A percentile compares a stretch with the other conserved stretches of the same genome.
These are phyloP conservation scores for Amauroascus verrucosus DNA, from an alignment of 2,329 filamentous ascomycete species.

Conservation along the genomic window DNA sequence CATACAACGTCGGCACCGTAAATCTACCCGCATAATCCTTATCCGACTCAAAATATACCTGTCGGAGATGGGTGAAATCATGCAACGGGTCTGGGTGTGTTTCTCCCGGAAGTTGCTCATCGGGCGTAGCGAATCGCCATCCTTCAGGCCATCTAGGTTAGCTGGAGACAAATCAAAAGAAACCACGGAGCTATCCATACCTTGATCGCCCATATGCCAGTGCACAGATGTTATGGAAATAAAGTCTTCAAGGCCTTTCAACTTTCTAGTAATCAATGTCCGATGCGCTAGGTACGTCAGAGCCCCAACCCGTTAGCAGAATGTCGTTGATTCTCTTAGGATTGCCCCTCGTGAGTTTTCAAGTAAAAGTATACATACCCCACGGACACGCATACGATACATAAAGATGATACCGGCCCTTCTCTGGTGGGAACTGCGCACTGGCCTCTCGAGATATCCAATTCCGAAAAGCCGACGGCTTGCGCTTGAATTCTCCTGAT, in stretches of 20 bases:
- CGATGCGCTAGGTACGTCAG: constrained; percentile 58
- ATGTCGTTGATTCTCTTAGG: background rate
- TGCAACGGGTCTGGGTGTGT: constrained; percentile 48
- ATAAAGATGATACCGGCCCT: constrained; percentile 86
- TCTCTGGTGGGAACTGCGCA: constrained; percentile 72
- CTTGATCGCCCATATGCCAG: constrained; percentile 70
- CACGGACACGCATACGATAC: constrained; percentile 91
- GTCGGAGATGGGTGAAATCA: constrained; percentile 59
- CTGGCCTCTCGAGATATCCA: constrained; percentile 62
- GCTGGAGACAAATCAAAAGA: background rate
- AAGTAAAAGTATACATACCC: constrained; percentile 39
- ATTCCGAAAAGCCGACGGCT: constrained; percentile 70
- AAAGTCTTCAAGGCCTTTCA: constrained; percentile 85
- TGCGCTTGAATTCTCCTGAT: constrained; percentile 86
- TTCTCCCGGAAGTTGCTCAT: constrained; percentile 48
- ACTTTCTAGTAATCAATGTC: constrained; percentile 71
- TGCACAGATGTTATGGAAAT: constrained; percentile 75
- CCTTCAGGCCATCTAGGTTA: constrained; percentile 37
- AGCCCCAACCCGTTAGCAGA: constrained; percentile 2
- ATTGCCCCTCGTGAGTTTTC: no score
- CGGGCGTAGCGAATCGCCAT: constrained; percentile 69
- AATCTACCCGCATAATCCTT: constrained; percentile 66
- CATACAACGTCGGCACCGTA: constrained; percentile 75
- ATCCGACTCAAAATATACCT: constrained; percentile 70
- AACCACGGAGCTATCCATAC: constrained; percentile 31